Evolutionary conservation across 768 basidiomycete genomes (phyloP).

Genomic region (Sutorius australiensis): DNA sequence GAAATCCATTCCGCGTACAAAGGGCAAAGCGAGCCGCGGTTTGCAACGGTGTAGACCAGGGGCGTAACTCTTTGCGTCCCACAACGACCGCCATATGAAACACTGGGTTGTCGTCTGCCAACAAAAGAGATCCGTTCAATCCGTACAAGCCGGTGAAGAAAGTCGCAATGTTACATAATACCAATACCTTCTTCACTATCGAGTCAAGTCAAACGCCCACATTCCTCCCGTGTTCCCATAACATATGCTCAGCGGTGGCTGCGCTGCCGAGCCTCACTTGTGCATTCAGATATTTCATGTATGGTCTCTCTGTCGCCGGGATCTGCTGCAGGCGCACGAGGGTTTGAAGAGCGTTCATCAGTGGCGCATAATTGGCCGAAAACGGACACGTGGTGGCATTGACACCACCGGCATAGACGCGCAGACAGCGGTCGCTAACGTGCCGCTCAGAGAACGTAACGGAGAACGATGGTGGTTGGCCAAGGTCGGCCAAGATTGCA

Average conservation of each 20-base stretch:
- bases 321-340: conserved; percentile 1
- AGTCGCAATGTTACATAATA: too few relatives aligned
- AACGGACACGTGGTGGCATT: conserved; percentile 6
- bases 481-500: conserved; percentile 1
- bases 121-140: not conserved
- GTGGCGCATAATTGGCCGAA: not conserved
- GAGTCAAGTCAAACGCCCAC: too few relatives aligned
- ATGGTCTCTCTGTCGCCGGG: not conserved
- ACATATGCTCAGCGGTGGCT: not conserved
- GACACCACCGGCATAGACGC: conserved; percentile 7
- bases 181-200: too few relatives aligned
- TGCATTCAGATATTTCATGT: not conserved
- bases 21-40: not conserved
- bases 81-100: not conserved
- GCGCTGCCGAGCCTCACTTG: not conserved
- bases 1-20: not conserved
- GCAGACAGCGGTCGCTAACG: conserved; percentile 8
- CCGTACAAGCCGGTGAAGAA: too few relatives aligned
- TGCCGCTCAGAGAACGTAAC: not conserved
- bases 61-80: not conserved
- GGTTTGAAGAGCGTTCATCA: not conserved
- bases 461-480: not conserved
- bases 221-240: not conserved
- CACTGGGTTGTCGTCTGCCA: not conserved
- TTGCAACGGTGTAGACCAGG: not conserved